Percentiles rank a stretch among this genome's conserved stretches.
These are phyloP conservation scores for Eucalyptus brandiana DNA, from an alignment of 345 rosid genomes.

Conservation along the genomic window DNA sequence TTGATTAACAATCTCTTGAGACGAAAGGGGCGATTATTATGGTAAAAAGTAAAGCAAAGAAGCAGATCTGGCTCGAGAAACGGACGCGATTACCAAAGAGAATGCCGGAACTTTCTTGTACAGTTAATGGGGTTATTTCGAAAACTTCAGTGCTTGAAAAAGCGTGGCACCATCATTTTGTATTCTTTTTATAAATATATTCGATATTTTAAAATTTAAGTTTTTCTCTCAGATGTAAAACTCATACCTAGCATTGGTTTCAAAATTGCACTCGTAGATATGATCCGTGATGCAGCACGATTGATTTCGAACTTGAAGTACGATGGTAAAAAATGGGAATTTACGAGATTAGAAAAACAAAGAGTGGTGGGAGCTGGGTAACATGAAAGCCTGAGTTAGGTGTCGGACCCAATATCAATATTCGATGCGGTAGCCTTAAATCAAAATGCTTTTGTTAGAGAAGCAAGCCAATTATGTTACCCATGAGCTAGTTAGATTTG, in stretches of 20 bases:
- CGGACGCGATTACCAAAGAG: conserved; percentile 15
- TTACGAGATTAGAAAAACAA: neutral
- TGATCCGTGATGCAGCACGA: neutral
- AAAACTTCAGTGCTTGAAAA: neutral
- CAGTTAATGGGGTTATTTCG: conserved; percentile 1
- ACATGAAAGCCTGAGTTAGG: neutral
- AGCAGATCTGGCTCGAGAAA: neutral
- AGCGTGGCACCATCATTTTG: neutral
- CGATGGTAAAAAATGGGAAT: neutral
- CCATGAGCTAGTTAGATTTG: neutral
- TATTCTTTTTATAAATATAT: neutral
- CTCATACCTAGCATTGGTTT: neutral
- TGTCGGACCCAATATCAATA: neutral
- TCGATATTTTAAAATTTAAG: neutral
- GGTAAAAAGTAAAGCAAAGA: neutral
- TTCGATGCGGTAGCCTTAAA: fast-evolving
- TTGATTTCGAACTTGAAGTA: neutral
- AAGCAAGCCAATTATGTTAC: neutral
- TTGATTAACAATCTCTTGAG: neutral
- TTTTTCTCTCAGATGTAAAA: neutral
- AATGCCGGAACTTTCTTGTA: conserved; percentile 26
- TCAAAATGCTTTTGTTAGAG: neutral
- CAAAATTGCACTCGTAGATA: neutral
- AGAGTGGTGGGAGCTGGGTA: neutral
- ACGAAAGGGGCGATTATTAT: neutral